Base-by-base conservation (phyloP, 257 asterid species). In the Solanum virginianum region DNA sequence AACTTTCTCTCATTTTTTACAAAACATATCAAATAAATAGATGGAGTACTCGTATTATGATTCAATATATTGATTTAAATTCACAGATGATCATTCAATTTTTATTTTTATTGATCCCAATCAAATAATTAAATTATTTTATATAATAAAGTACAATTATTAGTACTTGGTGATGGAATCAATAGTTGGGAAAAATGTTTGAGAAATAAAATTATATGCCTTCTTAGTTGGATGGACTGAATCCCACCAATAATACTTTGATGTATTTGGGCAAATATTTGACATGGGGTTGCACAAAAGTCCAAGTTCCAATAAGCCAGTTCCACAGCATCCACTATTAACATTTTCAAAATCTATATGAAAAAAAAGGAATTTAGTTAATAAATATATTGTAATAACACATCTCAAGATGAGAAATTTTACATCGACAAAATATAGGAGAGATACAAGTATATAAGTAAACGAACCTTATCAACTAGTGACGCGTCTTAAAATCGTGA, bases 241-340 rank as follows among this genome's bases (percentile, higher is more conserved):
- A 83, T 95, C 98, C 91, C 92, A 94, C 26, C 88, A 95, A 20
- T 93, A 85, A 51, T 92, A 92, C 18, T 93, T 88, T 3, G 87
- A 57, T 22, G 91, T 91, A 83, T 94, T 90, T 1, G 89, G 56
- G 75, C 98, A 95, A 2, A 92, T 86, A 0, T 79, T 36, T 15
- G 94, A 86, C 7, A 29, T 57, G 3, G 86, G 47, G 66, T 94
- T 95, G 92, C 98, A 95, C 65, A 91, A 0, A 39, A 88, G 80
- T 77, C 94, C 71, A 16, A 91, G 60, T 85, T 94, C 98, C 26
- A 95, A 3, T 55, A 79, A 24, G 6, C 98, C 98, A 47, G 93
- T 89, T 49, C 98, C 98, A 20, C 98, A 94, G 69, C 98, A 95
- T 11, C 98, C 98, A 20, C 49, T 62, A 39, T 77, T 84, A 24